phyloP scores from a whole-genome alignment of 129 eudicot species.

The Pulicaria dysenterica region DNA sequence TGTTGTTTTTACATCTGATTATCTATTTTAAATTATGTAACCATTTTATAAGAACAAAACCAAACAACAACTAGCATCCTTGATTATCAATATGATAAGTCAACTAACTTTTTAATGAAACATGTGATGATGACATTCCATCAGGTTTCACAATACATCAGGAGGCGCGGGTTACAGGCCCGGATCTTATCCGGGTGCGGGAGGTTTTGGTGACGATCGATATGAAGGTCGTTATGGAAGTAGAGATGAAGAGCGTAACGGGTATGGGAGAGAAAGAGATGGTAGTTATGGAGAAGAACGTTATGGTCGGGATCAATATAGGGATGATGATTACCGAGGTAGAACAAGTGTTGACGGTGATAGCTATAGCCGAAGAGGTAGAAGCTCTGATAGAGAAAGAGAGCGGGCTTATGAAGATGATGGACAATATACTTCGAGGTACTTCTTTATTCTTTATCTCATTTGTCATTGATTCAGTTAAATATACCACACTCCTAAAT shows the following conservation, averaged over 20 bases:
- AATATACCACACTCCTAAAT: not conserved
- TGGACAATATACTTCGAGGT: conserved; percentile 85
- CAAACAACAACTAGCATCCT: not conserved
- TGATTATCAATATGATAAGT: not conserved
- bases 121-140: not conserved
- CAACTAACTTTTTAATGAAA: not conserved
- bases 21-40: not conserved
- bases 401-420: conserved; percentile 76
- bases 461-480: not conserved
- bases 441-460: not conserved
- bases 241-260: conserved; percentile 68
- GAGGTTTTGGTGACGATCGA: conserved; percentile 67
- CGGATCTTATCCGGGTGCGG: conserved; percentile 56
- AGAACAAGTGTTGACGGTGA: conserved; percentile 74
- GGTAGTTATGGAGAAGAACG: conserved; percentile 65
- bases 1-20: not conserved
- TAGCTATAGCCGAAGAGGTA: conserved; percentile 66
- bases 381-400: conserved; percentile 80
- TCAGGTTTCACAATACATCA: conserved; percentile 80
- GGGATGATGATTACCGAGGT: conserved; percentile 84
- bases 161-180: conserved; percentile 71
- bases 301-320: conserved; percentile 56
- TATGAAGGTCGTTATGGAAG: conserved; percentile 61
- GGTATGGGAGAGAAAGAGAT: conserved; percentile 81
- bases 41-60: not conserved